Evolutionary conservation across 352 stramenopile genomes (phyloP), one percentile per base, ranked within the genome.

Genomic region (Phytophthora multivora): DNA sequence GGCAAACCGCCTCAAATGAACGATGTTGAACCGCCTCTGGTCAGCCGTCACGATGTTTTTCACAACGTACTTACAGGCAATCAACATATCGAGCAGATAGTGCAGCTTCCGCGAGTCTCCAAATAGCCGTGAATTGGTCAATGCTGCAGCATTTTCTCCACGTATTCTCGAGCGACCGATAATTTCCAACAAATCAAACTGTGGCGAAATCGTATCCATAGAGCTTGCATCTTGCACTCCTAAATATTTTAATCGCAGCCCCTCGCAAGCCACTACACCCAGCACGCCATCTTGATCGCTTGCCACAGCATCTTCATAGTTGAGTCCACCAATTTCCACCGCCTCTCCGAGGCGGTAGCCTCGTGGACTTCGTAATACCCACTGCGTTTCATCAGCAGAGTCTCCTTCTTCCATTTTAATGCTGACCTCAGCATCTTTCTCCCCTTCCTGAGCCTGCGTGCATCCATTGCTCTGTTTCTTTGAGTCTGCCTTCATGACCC

Each of bases 41-140:
- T 90, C 70, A 21, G 83, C 65, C 6, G 73, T 85, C 38, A 95
- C 71, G 35, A 93, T 93, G 43, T 91, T 91, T 55, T 95, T 95
- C 15, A 75, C 72, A 21, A 91, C 71, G 39, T 82, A 81, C 8
- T 77, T 79, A 16, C 62, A 65, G 26, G 58, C 79, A 39, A 93
- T 73, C n/a, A 95, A 60, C 55, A 90, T 69, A 51, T 95, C 84
- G 16, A 95, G 66, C n/a, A 92, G 53, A 57, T 95, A 93, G 45
- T 95, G 84, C 6, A 93, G 63, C 56, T 92, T 91, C 9, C 82
- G 75, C 1, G 83, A 78, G 43, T 93, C 81, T 30, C 82, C 79
- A 66, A 92, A 92, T 4, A 89, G 51, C 16, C 56, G 66, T 18
- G 78, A 81, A 26, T 74, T 82, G 1, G 80, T 75, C 10, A 93